phyloP scores from a whole-genome alignment of 306 rosid species.

The Inga laurina region DNA sequence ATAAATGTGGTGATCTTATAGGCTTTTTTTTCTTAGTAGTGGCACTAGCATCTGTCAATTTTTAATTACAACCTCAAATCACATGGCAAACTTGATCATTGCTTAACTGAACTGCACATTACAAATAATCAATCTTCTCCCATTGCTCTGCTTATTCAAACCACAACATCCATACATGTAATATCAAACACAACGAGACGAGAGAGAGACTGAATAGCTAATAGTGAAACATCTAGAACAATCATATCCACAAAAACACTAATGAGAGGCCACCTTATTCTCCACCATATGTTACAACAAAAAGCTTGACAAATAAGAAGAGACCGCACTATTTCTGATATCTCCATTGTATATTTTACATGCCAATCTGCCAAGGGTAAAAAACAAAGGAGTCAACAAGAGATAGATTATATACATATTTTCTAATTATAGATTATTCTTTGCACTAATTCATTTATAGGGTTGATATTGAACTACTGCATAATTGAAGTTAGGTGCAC shows the following conservation, averaged over 20 bases:
- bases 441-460: constrained; percentile 20
- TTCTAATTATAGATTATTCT: background rate
- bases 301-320: constrained; percentile 24
- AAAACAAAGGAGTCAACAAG: background rate
- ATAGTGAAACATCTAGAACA: background rate
- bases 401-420: background rate
- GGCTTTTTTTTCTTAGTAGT: too few species aligned
- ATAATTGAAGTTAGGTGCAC: constrained; percentile 22
- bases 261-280: constrained; percentile 31
- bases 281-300: background rate
- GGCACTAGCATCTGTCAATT: background rate
- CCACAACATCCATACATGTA: constrained; percentile 24
- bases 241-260: constrained; percentile 20
- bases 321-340: constrained; percentile 34
- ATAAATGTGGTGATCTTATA: too few species aligned
- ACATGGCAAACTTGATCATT: constrained; percentile 20
- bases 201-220: background rate
- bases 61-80: background rate
- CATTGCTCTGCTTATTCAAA: constrained; percentile 29
- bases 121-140: constrained; percentile 22
- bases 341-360: constrained; percentile 36
- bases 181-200: constrained; percentile 19
- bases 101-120: constrained; percentile 2
- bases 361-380: constrained; percentile 36
- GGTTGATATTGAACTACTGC: constrained; percentile 34